Percentiles rank a stretch among this genome's conserved stretches.
Evolutionary conservation across 768 basidiomycete genomes (phyloP).

Genomic region (Pleurotus giganteus): DNA sequence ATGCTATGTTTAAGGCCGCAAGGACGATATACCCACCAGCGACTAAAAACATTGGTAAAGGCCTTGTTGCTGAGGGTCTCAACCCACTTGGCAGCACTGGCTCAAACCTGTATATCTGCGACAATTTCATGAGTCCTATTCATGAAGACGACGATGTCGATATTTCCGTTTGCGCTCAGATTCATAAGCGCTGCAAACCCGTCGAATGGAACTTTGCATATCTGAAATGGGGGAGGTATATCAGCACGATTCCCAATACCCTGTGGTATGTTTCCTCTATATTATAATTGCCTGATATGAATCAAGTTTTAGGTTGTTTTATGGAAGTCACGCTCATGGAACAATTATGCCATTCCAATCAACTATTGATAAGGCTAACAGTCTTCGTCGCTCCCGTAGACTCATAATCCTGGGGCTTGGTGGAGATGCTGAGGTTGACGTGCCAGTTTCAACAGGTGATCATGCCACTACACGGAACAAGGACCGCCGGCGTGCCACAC

Average conservation of each 20-base stretch:
- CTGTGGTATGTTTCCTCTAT: neutral
- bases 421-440: too few relatives aligned
- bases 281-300: too few relatives aligned
- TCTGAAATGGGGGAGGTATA: neutral
- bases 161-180: neutral
- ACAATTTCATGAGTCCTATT: neutral
- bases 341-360: neutral
- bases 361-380: too few relatives aligned
- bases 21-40: neutral
- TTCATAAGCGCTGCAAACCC: neutral
- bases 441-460: too few relatives aligned
- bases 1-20: neutral
- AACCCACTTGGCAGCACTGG: neutral
- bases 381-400: too few relatives aligned
- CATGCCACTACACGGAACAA: too few relatives aligned
- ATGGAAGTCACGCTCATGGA: neutral
- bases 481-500: too few relatives aligned
- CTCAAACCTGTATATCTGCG: neutral
- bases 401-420: too few relatives aligned
- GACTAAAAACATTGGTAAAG: neutral
- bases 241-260: neutral
- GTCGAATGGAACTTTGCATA: neutral
- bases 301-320: neutral
- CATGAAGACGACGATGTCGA: neutral
- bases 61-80: too few relatives aligned